phyloP scores from a whole-genome alignment of 257 asterid genomes.

The Solanum virginianum region DNA sequence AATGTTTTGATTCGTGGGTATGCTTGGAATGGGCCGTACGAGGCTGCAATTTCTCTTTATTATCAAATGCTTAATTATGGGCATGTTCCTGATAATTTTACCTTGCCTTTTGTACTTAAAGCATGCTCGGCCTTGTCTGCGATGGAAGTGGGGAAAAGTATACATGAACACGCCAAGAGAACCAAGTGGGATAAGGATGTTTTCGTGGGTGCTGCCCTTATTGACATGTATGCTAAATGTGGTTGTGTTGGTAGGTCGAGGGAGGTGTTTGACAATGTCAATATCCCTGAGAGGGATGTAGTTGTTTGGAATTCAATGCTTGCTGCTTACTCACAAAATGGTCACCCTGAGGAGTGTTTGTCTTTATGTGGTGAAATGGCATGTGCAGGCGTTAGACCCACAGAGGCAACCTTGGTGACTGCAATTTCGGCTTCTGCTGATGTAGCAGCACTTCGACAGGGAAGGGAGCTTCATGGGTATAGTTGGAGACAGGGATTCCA shows the following conservation, averaged over 20 bases:
- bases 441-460: conserved; percentile 25
- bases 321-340: conserved; percentile 41
- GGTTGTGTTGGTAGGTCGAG: conserved; percentile 28
- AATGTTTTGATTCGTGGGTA: conserved; percentile 54
- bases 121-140: conserved; percentile 46
- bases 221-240: conserved; percentile 62
- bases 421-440: conserved; percentile 48
- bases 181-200: conserved; percentile 43
- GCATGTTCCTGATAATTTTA: conserved; percentile 41
- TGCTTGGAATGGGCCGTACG: conserved; percentile 54
- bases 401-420: conserved; percentile 44
- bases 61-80: conserved; percentile 31
- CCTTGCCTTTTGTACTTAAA: conserved; percentile 47
- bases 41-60: conserved; percentile 30
- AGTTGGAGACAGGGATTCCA: conserved; percentile 39
- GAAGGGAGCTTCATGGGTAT: conserved; percentile 49
- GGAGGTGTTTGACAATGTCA: conserved; percentile 32
- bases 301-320: conserved; percentile 63
- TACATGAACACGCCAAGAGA: conserved; percentile 27
- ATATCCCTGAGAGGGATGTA: conserved; percentile 31
- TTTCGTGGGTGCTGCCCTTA: conserved; percentile 48
- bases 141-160: conserved; percentile 24
- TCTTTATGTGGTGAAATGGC: conserved; percentile 39
- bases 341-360: conserved; percentile 38
- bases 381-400: conserved; percentile 21